Evolutionary conservation across 495 filamentous ascomycete species (phyloP), one percentile per base, ranked within the genome.

Genomic region (Wilcoxina mikolae): DNA sequence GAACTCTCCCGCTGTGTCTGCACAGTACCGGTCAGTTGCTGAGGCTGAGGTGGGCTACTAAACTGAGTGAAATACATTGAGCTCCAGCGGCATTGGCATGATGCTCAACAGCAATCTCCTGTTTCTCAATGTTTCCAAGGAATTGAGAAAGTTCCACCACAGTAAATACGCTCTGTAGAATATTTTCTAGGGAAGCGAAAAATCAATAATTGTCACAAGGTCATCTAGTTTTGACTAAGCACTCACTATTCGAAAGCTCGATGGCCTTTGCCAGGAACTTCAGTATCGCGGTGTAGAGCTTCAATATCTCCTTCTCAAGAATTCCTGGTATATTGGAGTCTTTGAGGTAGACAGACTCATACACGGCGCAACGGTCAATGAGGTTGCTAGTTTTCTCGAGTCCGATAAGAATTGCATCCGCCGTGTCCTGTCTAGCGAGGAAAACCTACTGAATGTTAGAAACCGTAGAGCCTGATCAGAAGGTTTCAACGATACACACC

Each of bases 391-490:
- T 33, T 27, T 10, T 53, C 22, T 57, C 55, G 3, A 17, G 9
- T 23, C 29, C 48, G 3, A 31, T 17, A 4, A 57, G 18, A 15
- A 57, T 45, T 18, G 22, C 55, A 10, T 50, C 48, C 22, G 53
- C 39, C 12, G 0, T 26, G 22, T 57, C 49, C 48, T 38, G 49
- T 9, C 41, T 18, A 33, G 24, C 39, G 24, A 51, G 15, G 0
- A 17, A 33, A 24, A 65, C 26, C 67, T 68, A 25, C 29, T 2
- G 10, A 23, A 23, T n/a, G 5, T 9, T 2, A 26, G 22, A n/a
- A n/a, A n/a, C n/a, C n/a, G n/a, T n/a, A n/a, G n/a, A n/a, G n/a
- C n/a, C 20, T 9, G 18, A 52, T 39, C 25, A 12, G 51, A 38
- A 33, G 27, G 26, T 33, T 10, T 23, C 1, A 0, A 7, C 17